Evolutionary conservation across 139 green algal species (phyloP), one percentile per base, ranked within the genome.

Genomic region (Haematococcus lacustris): DNA sequence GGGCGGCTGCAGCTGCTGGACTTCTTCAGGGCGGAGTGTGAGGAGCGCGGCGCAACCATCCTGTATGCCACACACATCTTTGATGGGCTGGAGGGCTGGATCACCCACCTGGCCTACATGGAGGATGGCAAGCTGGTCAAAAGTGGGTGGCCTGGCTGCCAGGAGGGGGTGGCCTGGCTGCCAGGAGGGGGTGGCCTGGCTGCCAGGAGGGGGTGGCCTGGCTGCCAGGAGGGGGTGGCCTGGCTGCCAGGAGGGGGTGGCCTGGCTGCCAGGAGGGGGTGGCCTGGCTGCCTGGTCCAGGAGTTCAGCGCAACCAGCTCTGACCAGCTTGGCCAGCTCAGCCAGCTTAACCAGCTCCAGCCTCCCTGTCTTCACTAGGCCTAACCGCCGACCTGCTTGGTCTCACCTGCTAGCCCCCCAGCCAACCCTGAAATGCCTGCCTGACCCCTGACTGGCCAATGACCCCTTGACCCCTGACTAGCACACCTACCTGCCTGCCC

Each of bases 21-120:
- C 0, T 99, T 98, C 72, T 93, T 99, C 76, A 73, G 59, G 53
- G 62, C 89, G 38, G 91, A 97, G 85, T 93, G 88, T 78, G 80
- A 89, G 69, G 61, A 85, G 70, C 78, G 91, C 2, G 87, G 87
- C 7, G 91, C 90, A 2, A 93, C 85, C 37, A 96, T 98, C 65
- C 75, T 97, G 9, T 98, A 99, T 70, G 92, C 93, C 33, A 99
- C 95, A 9, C 95, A 99, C 86, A 99, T 99, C 53, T 99, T 99
- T 77, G 95, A 99, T 75, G 95, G 95, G 32, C 79, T 97, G 30
- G 91, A 96, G 80, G 38, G 43, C 1, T 97, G 92, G 92, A 71
- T 90, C 50, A 96, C 88, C 3, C 92, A 97, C 74, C 35, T 97
- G 7, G 91, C 85, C 0, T 94, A 93, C 76, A 73, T 97, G 57